Evolutionary conservation across 345 rosid genomes (phyloP).

Genomic region (Xanthoceras sorbifolium): DNA sequence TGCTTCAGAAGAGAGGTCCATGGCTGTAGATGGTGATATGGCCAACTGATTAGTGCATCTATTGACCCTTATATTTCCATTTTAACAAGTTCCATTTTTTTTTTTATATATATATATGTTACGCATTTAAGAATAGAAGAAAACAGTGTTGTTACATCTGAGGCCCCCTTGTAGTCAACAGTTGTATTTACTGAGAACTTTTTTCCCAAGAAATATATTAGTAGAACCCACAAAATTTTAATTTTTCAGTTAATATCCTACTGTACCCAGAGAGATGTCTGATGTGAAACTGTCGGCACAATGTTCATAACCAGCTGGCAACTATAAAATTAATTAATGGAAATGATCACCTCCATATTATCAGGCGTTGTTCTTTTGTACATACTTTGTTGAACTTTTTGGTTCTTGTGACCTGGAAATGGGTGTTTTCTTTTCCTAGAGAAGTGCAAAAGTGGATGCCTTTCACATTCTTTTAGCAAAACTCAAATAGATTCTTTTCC

Average conservation of each 20-base stretch:
- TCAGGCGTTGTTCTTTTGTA: conserved; percentile 3
- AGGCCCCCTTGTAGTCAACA: too few species aligned
- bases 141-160: too few species aligned
- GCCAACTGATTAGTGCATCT: too few species aligned
- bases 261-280: not conserved
- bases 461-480: too few species aligned
- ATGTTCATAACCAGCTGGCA: conserved; percentile 11
- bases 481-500: not conserved
- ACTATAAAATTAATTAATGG: not conserved
- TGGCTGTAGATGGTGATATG: conserved; percentile 46
- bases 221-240: not conserved
- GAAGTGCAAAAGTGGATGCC: conserved; percentile 8
- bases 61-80: too few species aligned
- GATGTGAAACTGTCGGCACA: not conserved
- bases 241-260: too few species aligned
- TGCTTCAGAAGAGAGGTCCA: not conserved
- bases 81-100: too few species aligned
- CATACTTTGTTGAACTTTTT: not conserved
- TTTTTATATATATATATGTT: too few species aligned
- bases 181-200: too few species aligned
- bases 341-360: not conserved
- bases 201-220: not conserved
- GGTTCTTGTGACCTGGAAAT: conserved; percentile 3
- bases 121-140: too few species aligned
- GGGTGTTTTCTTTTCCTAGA: conserved; percentile 30